phyloP scores from a whole-genome alignment of 805 yeast genomes.

The Pichia ethanolica region DNA sequence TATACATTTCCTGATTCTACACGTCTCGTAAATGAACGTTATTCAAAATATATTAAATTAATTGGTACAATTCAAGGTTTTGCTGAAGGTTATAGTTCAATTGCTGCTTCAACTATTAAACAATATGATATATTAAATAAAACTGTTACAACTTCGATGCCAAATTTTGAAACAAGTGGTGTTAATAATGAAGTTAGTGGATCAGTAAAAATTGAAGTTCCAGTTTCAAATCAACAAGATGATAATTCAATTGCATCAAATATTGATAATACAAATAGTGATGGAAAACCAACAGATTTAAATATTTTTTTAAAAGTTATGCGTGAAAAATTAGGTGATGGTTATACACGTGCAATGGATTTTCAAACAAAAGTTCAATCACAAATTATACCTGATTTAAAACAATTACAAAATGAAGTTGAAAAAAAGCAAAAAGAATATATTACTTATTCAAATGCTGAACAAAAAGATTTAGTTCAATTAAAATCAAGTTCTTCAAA shows the following conservation, averaged over 20 bases:
- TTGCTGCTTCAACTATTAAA: slow-evolving; percentile 18
- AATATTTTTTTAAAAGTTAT: slow-evolving; percentile 24
- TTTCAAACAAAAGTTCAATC: slow-evolving; percentile 32
- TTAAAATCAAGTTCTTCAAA: slow-evolving; percentile 29
- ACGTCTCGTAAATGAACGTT: slow-evolving; percentile 19
- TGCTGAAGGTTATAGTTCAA: slow-evolving; percentile 20
- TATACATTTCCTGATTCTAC: slow-evolving; percentile 22
- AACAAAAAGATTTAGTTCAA: slow-evolving; percentile 33
- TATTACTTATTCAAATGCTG: slow-evolving; percentile 27
- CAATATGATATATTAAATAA: slow-evolving; percentile 22
- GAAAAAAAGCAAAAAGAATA: slow-evolving; percentile 37
- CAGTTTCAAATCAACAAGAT: not conserved
- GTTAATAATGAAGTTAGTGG: slow-evolving; percentile 20
- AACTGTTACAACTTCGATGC: slow-evolving; percentile 15
- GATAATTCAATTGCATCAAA: not conserved
- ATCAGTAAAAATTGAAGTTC: slow-evolving; percentile 8
- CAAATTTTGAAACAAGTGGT: slow-evolving; percentile 25
- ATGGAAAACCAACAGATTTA: slow-evolving; percentile 12
- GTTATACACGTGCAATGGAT: slow-evolving; percentile 30
- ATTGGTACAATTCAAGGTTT: slow-evolving; percentile 20
- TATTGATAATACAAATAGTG: not conserved
- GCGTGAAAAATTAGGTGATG: slow-evolving; percentile 22
- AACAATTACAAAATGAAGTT: slow-evolving; percentile 32
- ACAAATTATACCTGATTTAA: slow-evolving; percentile 37
- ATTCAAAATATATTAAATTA: slow-evolving; percentile 22